Conservation (phyloP, 257 asterid species). For the Nicotiana paniculata region DNA sequence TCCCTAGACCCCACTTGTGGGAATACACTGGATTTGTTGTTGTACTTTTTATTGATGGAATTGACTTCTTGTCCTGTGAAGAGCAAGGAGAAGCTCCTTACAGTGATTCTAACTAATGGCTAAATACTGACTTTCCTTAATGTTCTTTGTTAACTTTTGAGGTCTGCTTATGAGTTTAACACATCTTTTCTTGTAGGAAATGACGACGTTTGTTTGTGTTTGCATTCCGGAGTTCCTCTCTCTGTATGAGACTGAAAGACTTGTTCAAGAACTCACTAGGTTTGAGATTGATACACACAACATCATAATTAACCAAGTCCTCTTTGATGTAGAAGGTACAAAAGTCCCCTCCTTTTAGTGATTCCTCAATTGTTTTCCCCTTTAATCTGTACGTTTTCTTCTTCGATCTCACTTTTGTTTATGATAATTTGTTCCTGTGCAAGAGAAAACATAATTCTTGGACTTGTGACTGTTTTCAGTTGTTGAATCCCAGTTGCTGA, state of each 20-base stretch:
- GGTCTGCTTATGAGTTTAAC: background rate
- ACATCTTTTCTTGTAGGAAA: constrained; percentile 45
- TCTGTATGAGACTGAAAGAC: constrained; percentile 89
- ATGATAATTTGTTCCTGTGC: background rate
- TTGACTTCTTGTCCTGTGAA: background rate
- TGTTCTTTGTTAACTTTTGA: background rate
- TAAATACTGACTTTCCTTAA: background rate
- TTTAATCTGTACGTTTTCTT: background rate
- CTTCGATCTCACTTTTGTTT: background rate
- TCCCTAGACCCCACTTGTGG: too few species aligned
- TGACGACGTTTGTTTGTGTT: constrained; percentile 89
- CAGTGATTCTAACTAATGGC: background rate
- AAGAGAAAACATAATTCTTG: background rate
- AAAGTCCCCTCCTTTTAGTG: background rate
- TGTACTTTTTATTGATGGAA: background rate
- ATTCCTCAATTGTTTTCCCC: background rate
- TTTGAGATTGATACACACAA: constrained; percentile 96
- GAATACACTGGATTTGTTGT: background rate
- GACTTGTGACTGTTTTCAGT: constrained; percentile 27
- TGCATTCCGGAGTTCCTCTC: constrained; percentile 98
- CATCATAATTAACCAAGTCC: constrained; percentile 91
- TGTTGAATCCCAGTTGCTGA: constrained; percentile 75
- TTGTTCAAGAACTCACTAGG: constrained; percentile 90
- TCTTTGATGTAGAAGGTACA: constrained; percentile 87
- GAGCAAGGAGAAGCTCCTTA: too few species aligned